Conservation (phyloP, 805 yeast species). For the Vanderwaltozyma verrucispora region DNA sequence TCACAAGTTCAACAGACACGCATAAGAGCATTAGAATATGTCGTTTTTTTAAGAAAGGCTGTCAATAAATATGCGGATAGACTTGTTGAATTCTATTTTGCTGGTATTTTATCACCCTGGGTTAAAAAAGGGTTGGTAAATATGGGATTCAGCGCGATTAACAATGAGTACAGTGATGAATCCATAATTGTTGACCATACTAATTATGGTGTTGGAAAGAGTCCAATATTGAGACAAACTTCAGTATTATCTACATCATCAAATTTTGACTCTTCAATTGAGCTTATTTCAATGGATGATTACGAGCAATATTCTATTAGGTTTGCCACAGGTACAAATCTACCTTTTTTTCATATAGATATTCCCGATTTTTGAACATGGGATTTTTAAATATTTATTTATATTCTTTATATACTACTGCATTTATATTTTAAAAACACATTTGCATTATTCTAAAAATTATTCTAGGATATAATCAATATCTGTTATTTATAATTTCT, state of each 20-base stretch:
- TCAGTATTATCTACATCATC: background rate
- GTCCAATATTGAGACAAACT: slow-evolving; percentile 4
- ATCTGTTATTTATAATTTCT: no score
- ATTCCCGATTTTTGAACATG: slow-evolving; percentile 28
- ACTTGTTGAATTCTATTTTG: slow-evolving; percentile 83
- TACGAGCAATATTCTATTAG: slow-evolving; percentile 2
- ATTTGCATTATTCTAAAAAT: no score
- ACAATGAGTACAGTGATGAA: slow-evolving; percentile 29
- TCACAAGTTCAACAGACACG: slow-evolving; percentile 67
- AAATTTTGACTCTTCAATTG: slow-evolving; percentile 4
- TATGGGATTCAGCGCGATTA: slow-evolving; percentile 65
- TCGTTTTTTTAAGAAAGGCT: slow-evolving; percentile 67
- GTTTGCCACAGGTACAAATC: slow-evolving; percentile 25
- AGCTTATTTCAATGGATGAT: background rate
- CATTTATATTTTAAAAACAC: no score
- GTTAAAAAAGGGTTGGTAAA: slow-evolving; percentile 63
- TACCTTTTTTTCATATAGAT: slow-evolving; percentile 30
- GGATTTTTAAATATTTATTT: slow-evolving; percentile 9
- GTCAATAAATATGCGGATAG: slow-evolving; percentile 65
- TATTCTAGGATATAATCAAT: no score
- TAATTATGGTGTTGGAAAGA: slow-evolving; percentile 23
- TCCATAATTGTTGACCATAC: slow-evolving; percentile 26
- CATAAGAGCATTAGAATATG: slow-evolving; percentile 66
- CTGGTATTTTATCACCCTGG: slow-evolving; percentile 83
- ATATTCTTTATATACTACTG: background rate